Conservation (phyloP, 371 early-diverging fungal genomes). For the Mortierella sp. region DNA sequence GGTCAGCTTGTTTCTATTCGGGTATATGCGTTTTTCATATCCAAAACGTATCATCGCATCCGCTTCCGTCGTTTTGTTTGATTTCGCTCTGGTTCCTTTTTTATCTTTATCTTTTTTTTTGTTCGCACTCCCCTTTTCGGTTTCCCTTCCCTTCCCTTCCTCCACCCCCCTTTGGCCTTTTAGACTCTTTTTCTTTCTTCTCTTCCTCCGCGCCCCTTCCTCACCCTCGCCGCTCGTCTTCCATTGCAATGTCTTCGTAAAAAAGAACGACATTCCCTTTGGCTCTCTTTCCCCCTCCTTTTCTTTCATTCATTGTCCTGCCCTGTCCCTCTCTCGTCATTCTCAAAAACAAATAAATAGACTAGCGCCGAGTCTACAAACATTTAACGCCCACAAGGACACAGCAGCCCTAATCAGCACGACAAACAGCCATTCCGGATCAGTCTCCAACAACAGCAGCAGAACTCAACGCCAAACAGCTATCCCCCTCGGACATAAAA, state of each 20-base stretch:
- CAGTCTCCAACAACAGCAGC: background rate
- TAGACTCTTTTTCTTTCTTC: background rate
- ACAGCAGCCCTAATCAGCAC: background rate
- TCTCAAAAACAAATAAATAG: background rate
- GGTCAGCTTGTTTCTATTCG: no score
- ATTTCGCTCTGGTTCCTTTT: background rate
- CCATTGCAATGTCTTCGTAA: background rate
- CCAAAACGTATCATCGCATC: no score
- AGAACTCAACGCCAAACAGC: background rate
- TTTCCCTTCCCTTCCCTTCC: background rate
- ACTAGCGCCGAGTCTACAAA: background rate
- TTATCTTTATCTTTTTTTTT: background rate
- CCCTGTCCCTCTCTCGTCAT: background rate
- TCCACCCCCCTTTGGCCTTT: background rate
- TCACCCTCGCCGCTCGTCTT: constrained; percentile 3
- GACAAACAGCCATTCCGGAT: background rate
- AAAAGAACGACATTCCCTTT: background rate
- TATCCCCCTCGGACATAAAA: background rate
- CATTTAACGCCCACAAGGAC: background rate
- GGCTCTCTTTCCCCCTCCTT: background rate
- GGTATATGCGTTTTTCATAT: no score
- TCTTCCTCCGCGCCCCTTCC: background rate
- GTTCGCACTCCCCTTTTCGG: background rate
- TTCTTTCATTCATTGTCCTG: background rate
- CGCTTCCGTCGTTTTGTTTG: no score